Base-by-base conservation (phyloP, 1,284 basidiomycete genomes). In the Rugosomyces carneus region DNA sequence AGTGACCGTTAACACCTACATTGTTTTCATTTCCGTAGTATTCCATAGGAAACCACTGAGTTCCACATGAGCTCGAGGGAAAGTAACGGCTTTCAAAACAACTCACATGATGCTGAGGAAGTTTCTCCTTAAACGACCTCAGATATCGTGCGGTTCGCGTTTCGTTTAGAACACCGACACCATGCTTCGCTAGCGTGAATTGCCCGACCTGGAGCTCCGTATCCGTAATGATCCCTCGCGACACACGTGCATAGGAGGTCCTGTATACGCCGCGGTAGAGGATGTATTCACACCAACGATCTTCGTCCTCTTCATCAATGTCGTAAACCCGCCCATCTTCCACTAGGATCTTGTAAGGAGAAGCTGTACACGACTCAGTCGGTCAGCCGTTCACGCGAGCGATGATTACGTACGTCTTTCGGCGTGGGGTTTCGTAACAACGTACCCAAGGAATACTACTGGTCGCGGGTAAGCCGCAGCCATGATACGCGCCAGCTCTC, bases 221-320 rank as follows among this genome's bases (percentile, higher is more conserved):
- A 54, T 87, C 84, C 23, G 84, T 88, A 48, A 87, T 79, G 15
- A 76, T 79, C 27, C 82, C 80, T 8, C 82, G 75, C 5, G 84
- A 87, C 37, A 88, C 62, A 21, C 84, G 76, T 3, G 79, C 82
- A 56, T 87, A 87, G n/a, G 79, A 73, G 2, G 89, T 86, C 19
- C 89, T 75, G 68, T 91, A 88, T 23, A 93, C 58, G 1, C 85
- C 86, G 15, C 89, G 77, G 63, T 90, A 94, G 19, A 90, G 69
- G 40, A 94, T 88, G 58, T 93, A 93, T 70, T 93, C 86, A 66
- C 91, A 93, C 88, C 88, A 90, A 50, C 88, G 70, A 56, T 88
- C 84, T 49, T 51, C 56, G 63, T 90, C 87, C 1, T 80, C 70
- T 35, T 75, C 64, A 58, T 91, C 87, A 38, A 92, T 82, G 53